These are phyloP conservation scores for Boletus barrowsii DNA, from an alignment of 768 basidiomycete genomes.

Conservation along the genomic window DNA sequence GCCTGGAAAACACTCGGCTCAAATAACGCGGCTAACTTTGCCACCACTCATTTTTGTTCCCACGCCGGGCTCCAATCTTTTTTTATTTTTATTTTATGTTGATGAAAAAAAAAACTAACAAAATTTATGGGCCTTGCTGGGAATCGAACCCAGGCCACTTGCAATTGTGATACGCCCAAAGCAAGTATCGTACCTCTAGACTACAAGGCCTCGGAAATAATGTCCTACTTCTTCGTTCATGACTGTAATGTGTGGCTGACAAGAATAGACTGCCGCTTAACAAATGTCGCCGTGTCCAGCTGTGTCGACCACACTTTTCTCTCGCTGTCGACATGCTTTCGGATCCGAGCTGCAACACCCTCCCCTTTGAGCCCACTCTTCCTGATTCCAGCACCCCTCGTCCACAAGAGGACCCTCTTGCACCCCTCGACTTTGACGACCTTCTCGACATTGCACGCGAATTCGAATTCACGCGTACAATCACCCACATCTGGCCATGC, in stretches of 20 bases:
- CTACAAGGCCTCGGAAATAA: slow-evolving; percentile 25
- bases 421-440: slow-evolving; percentile 23
- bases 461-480: slow-evolving; percentile 25
- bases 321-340: slow-evolving; percentile 26
- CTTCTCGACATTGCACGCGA: slow-evolving; percentile 30
- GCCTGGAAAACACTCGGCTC: slow-evolving; percentile 19
- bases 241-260: slow-evolving; percentile 16
- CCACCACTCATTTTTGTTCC: slow-evolving; percentile 12
- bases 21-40: slow-evolving; percentile 28
- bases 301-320: neutral
- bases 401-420: slow-evolving; percentile 1
- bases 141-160: slow-evolving; percentile 41
- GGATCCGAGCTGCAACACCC: slow-evolving; percentile 2
- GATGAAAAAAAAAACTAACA: neutral
- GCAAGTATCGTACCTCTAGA: slow-evolving; percentile 40
- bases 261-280: neutral
- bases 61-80: slow-evolving; percentile 15
- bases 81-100: too few relatives aligned
- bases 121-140: slow-evolving; percentile 31
- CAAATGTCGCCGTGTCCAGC: neutral
- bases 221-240: neutral
- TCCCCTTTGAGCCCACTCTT: slow-evolving; percentile 3
- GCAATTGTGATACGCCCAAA: slow-evolving; percentile 31
- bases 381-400: neutral
- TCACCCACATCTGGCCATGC: slow-evolving; percentile 20